phyloP scores from a whole-genome alignment of 1,139 yeast genomes.

The Meyerozyma carpophila region DNA sequence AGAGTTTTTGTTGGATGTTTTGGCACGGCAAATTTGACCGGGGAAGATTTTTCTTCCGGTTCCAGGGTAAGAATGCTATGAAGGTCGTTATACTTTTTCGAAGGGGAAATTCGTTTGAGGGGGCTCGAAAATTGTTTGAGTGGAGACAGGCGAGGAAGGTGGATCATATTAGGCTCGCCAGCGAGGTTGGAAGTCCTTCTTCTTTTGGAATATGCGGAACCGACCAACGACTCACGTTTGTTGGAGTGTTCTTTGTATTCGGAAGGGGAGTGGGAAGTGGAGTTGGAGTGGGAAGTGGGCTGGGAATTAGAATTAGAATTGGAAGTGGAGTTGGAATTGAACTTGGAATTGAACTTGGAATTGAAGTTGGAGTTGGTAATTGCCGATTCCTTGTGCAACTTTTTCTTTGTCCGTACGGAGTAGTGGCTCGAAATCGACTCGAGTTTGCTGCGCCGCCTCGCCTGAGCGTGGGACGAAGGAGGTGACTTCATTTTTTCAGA shows the following conservation, averaged over 20 bases:
- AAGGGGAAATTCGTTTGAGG: conserved; percentile 8
- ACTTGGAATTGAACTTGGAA: too few relatives aligned
- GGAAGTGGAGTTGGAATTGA: too few relatives aligned
- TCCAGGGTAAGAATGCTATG: conserved; percentile 6
- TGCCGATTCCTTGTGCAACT: neutral
- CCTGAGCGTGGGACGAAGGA: conserved; percentile 23
- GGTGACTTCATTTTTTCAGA: conserved; percentile 15
- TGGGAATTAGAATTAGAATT: neutral
- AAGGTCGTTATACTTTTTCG: conserved; percentile 11
- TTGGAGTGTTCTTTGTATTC: neutral
- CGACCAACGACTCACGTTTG: neutral
- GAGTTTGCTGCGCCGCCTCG: conserved; percentile 32
- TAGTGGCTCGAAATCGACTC: conserved; percentile 40
- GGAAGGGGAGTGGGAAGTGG: too few relatives aligned
- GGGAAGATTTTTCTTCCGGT: neutral
- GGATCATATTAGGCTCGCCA: neutral
- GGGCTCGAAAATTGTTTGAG: neutral
- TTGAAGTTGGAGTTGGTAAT: too few relatives aligned
- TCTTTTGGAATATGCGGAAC: neutral
- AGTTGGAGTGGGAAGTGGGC: neutral
- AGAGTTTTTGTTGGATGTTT: neutral
- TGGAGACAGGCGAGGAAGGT: conserved; percentile 1
- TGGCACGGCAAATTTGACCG: conserved; percentile 22
- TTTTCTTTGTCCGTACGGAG: conserved; percentile 11
- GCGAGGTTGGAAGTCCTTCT: neutral